Conservation (phyloP, 2,329 filamentous ascomycete genomes). For the Talaromyces piceae region DNA sequence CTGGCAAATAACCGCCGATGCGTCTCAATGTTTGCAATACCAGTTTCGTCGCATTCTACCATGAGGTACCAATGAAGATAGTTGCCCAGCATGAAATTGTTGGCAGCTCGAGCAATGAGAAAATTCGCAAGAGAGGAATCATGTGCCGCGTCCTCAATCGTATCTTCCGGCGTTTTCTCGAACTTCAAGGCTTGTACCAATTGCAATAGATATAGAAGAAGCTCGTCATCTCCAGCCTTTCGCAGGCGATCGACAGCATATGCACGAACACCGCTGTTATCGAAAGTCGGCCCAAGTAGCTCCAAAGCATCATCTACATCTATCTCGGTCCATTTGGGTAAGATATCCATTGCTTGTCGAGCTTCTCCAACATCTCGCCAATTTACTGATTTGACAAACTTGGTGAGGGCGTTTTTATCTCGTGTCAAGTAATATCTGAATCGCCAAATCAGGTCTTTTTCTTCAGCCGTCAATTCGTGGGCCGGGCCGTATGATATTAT, state of each 20-base stretch:
- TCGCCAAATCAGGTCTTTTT: conserved; percentile 95
- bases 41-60: conserved; percentile 86
- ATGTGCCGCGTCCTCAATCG: conserved; percentile 54
- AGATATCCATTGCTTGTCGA: conserved; percentile 79
- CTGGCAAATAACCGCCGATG: conserved; percentile 84
- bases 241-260: conserved; percentile 89
- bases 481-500: conserved; percentile 92
- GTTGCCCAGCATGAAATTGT: conserved; percentile 85
- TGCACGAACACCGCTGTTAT: conserved; percentile 77
- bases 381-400: conserved; percentile 96
- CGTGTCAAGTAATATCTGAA: conserved; percentile 90
- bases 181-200: conserved; percentile 95
- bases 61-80: conserved; percentile 98
- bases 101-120: conserved; percentile 76
- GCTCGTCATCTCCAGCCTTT: conserved; percentile 86
- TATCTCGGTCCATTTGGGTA: conserved; percentile 92
- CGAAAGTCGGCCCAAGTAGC: conserved; percentile 83
- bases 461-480: conserved; percentile 76
- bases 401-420: conserved; percentile 87
- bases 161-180: conserved; percentile 62
- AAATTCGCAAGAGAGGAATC: conserved; percentile 86
- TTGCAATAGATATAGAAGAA: conserved; percentile 85
- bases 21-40: conserved; percentile 63
- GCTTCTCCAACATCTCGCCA: conserved; percentile 83
- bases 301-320: conserved; percentile 96